phyloP scores from a whole-genome alignment of 345 rosid species.

The Anacardium occidentale region DNA sequence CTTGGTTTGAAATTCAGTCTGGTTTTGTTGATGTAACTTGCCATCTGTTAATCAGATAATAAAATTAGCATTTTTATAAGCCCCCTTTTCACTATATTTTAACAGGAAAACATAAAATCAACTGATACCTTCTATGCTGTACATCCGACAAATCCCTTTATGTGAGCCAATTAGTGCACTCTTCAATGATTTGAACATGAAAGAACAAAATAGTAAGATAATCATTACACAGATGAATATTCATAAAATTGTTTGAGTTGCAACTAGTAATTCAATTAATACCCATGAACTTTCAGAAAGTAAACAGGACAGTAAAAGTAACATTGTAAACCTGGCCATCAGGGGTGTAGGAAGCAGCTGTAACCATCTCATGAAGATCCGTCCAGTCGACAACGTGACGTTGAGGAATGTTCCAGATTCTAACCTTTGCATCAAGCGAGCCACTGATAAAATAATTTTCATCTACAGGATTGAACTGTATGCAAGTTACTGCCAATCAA shows the following conservation, averaged over 20 bases:
- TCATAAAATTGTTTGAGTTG: neutral
- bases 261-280: neutral
- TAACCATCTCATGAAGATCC: conserved; percentile 94
- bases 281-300: neutral
- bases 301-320: neutral
- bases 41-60: conserved; percentile 48
- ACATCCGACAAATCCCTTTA: conserved; percentile 72
- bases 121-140: conserved; percentile 59
- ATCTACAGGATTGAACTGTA: conserved; percentile 90
- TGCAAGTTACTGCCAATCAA: conserved; percentile 71
- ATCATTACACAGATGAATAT: neutral
- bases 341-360: conserved; percentile 84
- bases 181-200: conserved; percentile 38
- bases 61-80: neutral
- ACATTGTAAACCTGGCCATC: conserved; percentile 76
- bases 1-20: conserved; percentile 53
- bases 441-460: conserved; percentile 91
- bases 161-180: conserved; percentile 83
- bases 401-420: conserved; percentile 79
- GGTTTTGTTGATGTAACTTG: conserved; percentile 54
- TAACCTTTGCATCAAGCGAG: conserved; percentile 87
- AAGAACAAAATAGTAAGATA: conserved; percentile 18
- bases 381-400: conserved; percentile 79
- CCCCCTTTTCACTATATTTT: neutral
- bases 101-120: conserved; percentile 5